A percentile compares a stretch with the other conserved stretches of the same genome.
Evolutionary conservation across 2,329 filamentous ascomycete species (phyloP).

Genomic region (Emericellopsis atlantica): DNA sequence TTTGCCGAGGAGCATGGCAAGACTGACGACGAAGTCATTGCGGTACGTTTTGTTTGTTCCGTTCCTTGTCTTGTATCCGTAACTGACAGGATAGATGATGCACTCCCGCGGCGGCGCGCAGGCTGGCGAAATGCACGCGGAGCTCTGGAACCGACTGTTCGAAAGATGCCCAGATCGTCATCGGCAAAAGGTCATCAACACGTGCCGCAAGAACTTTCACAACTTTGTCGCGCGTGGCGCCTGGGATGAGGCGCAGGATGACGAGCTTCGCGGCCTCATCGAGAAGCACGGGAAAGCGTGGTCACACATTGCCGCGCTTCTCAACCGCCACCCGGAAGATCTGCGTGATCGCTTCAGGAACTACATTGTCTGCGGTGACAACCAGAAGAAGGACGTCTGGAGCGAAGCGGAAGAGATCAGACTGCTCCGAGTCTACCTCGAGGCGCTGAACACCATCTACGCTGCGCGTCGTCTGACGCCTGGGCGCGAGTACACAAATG

Average conservation of each 20-base stretch:
- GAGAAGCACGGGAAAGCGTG: conserved; percentile 36
- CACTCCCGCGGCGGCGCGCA: conserved; percentile 21
- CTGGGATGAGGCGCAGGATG: conserved; percentile 23
- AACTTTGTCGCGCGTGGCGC: conserved; percentile 45
- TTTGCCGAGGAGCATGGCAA: conserved; percentile 30
- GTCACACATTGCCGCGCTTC: conserved; percentile 44
- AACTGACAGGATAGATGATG: conserved; percentile 14
- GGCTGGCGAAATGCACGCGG: conserved; percentile 19
- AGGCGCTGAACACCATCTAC: conserved; percentile 36
- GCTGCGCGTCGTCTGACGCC: conserved; percentile 18
- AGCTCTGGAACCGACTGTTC: conserved; percentile 38
- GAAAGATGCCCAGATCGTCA: conserved; percentile 34
- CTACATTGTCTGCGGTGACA: conserved; percentile 46
- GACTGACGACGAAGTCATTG: conserved; percentile 32
- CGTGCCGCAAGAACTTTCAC: conserved; percentile 51
- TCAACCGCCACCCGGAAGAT: conserved; percentile 54
- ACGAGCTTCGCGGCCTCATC: conserved; percentile 21
- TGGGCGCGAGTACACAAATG: conserved; percentile 16
- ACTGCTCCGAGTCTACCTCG: conserved; percentile 38
- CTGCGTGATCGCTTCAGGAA: conserved; percentile 60
- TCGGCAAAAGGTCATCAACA: conserved; percentile 40
- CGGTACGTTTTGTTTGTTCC: conserved; percentile 12
- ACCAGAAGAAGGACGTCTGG: conserved; percentile 44
- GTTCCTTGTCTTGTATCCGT: too few relatives aligned
- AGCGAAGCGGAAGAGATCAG: conserved; percentile 42